Base-by-base conservation (phyloP, 192 early-diverging fungal species). In the Dissophora ornata region DNA sequence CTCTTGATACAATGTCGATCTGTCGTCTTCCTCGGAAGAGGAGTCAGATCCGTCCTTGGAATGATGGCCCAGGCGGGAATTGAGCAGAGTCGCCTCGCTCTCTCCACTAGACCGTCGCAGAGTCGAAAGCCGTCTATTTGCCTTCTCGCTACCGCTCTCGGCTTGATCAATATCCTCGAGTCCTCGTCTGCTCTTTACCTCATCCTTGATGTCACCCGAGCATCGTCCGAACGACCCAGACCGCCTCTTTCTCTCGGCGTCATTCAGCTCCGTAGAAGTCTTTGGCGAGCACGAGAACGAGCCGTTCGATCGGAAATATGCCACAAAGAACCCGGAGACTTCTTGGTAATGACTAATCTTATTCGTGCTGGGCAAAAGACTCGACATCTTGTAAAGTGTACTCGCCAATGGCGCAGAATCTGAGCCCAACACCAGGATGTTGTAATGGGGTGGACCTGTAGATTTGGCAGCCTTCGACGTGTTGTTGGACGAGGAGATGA, bases 331-430 rank as follows among this genome's bases (percentile, higher is more conserved):
- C 2, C 71, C 71, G 2, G 71, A 75, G 29, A 75, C 61, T 40
- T 75, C 71, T 33, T 75, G 71, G 40, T 75, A 75, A 47, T 75
- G 71, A 0, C 49, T 47, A 47, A 75, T 67, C 71, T 75, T 75
- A 50, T 46, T 67, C n/a, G 71, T 55, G 15, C 57, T 60, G 0
- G 71, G 71, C 57, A 75, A 10, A 10, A 67, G 19, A 40, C 63
- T 53, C 28, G 71, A 75, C 71, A 75, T 75, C 57, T 75, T 75
- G 63, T 75, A 75, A 10, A 75, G 55, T 11, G 71, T 75, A 19
- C 71, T 67, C 1, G 71, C 71, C 33, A 75, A 21, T 2, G 71
- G 71, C 16, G 71, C 71, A 12, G 62, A 66, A 24, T 75, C 71
- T 9, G 71, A 75, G 29, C 71, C 71, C 19, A 75, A 50, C 7